A percentile compares a stretch with the other conserved stretches of the same genome.
Evolutionary conservation across 352 stramenopile genomes (phyloP).

Genomic region (Aphanomyces cochlioides): DNA sequence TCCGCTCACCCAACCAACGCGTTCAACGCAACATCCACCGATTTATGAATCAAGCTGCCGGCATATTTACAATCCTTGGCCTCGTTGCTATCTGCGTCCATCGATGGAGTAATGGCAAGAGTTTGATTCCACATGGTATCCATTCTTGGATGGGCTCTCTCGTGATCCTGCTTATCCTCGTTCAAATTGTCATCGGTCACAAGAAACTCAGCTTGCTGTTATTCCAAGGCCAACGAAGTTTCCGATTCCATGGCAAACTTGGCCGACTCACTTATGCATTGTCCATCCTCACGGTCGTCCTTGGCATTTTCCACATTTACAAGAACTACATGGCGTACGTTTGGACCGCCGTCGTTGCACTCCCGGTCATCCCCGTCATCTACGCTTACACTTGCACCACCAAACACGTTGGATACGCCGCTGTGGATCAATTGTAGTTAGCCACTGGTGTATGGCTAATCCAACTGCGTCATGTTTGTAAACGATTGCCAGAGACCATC

Average conservation of each 20-base stretch:
- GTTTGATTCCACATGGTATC: slow-evolving; percentile 22
- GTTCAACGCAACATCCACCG: slow-evolving; percentile 30
- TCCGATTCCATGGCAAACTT: slow-evolving; percentile 15
- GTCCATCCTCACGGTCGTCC: slow-evolving; percentile 10
- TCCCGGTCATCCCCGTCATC: slow-evolving; percentile 17
- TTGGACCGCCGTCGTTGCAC: slow-evolving; percentile 19
- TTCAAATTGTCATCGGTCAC: slow-evolving; percentile 20
- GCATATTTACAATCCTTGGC: slow-evolving; percentile 10
- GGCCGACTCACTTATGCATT: slow-evolving; percentile 21
- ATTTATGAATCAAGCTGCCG: slow-evolving; percentile 14
- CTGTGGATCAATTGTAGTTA: slow-evolving; percentile 22
- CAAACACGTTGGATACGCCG: slow-evolving; percentile 26
- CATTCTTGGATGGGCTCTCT: slow-evolving; percentile 21
- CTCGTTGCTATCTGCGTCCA: slow-evolving; percentile 22
- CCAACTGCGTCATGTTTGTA: slow-evolving; percentile 20
- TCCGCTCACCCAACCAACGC: slow-evolving; percentile 23
- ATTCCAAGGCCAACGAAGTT: slow-evolving; percentile 24
- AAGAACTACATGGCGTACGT: slow-evolving; percentile 8
- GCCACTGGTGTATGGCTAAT: background rate
- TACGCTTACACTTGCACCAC: slow-evolving; percentile 16
- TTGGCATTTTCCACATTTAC: slow-evolving; percentile 23
- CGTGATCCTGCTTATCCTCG: slow-evolving; percentile 17
- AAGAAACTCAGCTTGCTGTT: slow-evolving; percentile 21
- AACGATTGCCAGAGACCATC: background rate
- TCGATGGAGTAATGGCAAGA: slow-evolving; percentile 17